Percentiles rank a stretch among this genome's conserved stretches.
These are phyloP conservation scores for Strobilomyces dryophilus DNA, from an alignment of 768 basidiomycete species.

Conservation along the genomic window DNA sequence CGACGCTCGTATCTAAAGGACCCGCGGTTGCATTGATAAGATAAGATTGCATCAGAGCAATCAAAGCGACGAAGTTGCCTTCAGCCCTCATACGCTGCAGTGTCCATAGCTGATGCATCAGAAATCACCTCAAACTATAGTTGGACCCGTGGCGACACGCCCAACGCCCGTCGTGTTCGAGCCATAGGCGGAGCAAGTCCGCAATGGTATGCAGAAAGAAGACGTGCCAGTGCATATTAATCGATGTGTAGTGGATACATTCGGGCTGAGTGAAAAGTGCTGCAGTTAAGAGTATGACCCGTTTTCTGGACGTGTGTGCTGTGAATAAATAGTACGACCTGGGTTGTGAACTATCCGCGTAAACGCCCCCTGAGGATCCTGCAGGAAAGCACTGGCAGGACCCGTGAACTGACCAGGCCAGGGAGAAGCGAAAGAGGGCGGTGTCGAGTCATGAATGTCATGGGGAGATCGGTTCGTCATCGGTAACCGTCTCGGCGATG, in stretches of 20 bases:
- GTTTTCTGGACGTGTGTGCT: constrained; percentile 37
- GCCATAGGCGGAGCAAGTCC: background rate
- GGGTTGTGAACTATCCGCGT: constrained; percentile 42
- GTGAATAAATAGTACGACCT: constrained; percentile 64
- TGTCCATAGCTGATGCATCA: background rate
- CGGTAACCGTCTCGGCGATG: constrained; percentile 20
- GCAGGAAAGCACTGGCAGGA: constrained; percentile 48
- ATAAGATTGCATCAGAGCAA: constrained; percentile 7
- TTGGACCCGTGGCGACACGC: background rate
- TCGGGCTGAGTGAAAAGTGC: constrained; percentile 7
- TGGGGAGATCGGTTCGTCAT: constrained; percentile 16
- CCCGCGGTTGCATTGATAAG: constrained; percentile 5
- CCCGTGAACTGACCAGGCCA: constrained; percentile 43
- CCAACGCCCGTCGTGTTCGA: no score
- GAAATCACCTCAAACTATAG: background rate
- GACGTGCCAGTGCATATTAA: constrained; percentile 14
- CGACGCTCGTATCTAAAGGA: background rate
- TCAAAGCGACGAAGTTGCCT: no score
- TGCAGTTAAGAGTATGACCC: constrained; percentile 23
- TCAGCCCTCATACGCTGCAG: background rate
- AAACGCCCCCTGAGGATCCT: constrained; percentile 39
- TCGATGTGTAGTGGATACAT: constrained; percentile 20
- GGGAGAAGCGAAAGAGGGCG: constrained; percentile 19
- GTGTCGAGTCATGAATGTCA: constrained; percentile 19
- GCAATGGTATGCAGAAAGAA: background rate